These are phyloP conservation scores for Tricholoma sp. DNA, from an alignment of 768 basidiomycete species.

Conservation along the genomic window DNA sequence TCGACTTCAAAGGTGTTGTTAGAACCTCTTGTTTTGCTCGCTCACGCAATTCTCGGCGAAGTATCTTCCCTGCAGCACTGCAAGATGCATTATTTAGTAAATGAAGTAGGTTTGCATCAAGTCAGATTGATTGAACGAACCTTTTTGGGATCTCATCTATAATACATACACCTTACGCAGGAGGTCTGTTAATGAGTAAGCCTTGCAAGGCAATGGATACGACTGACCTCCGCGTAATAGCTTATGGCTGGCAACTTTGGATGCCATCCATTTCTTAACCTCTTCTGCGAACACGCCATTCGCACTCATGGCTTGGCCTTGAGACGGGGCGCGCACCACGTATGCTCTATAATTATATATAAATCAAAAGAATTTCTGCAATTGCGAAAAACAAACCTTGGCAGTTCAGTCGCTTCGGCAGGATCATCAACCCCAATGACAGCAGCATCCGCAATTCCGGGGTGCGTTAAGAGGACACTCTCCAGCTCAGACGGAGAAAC, in stretches of 20 bases:
- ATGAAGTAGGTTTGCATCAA: not conserved
- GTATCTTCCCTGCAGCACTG: conserved; percentile 3
- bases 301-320: conserved; percentile 13
- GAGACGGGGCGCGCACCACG: conserved; percentile 29
- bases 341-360: conserved; percentile 35
- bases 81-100: not conserved
- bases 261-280: conserved; percentile 49
- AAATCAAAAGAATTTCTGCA: not conserved
- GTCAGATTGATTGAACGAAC: not conserved
- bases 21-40: not conserved
- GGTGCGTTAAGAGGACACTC: conserved; percentile 52
- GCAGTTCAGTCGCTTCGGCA: conserved; percentile 60
- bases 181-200: not conserved
- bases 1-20: not conserved
- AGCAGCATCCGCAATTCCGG: conserved; percentile 56
- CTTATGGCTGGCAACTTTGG: conserved; percentile 57
- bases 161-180: conserved; percentile 2
- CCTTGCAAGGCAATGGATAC: not conserved
- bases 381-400: conserved; percentile 34
- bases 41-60: conserved; percentile 1
- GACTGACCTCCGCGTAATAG: conserved; percentile 50
- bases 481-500: conserved; percentile 74
- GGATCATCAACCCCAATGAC: conserved; percentile 56
- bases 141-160: conserved; percentile 5
- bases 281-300: conserved; percentile 31